Evolutionary conservation across 805 yeast genomes (phyloP).

Genomic region (Teunomyces barrocoloradensis): DNA sequence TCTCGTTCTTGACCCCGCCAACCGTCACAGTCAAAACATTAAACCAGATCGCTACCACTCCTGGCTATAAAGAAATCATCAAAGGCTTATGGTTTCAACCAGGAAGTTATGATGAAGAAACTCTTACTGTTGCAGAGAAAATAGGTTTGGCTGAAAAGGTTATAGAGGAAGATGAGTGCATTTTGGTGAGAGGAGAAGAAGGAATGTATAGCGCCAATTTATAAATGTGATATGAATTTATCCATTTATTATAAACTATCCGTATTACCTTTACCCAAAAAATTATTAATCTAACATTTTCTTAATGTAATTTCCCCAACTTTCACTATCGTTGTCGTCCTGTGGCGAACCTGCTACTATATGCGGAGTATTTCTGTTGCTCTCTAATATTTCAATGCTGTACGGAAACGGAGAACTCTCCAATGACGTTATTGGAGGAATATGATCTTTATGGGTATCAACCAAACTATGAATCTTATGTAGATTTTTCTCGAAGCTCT

Average conservation of each 20-base stretch:
- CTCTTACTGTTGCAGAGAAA: constrained; percentile 41
- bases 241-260: neutral
- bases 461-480: constrained; percentile 49
- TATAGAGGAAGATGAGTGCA: constrained; percentile 59
- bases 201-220: constrained; percentile 41
- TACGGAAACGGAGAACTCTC: constrained; percentile 66
- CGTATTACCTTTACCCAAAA: neutral
- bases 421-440: constrained; percentile 70
- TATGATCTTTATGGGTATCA: constrained; percentile 59
- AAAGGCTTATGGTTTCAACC: constrained; percentile 82
- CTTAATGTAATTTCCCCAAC: constrained; percentile 37
- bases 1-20: constrained; percentile 79
- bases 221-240: constrained; percentile 10
- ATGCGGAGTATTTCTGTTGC: constrained; percentile 1
- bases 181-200: constrained; percentile 65
- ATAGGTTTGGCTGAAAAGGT: constrained; percentile 32
- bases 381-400: constrained; percentile 23
- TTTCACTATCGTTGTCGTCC: constrained; percentile 34
- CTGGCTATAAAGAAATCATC: constrained; percentile 37
- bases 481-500: constrained; percentile 41
- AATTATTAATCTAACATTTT: constrained; percentile 15
- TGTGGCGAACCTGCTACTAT: constrained; percentile 3
- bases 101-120: constrained; percentile 61
- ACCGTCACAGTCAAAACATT: constrained; percentile 43
- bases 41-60: constrained; percentile 36